A percentile compares a stretch with the other conserved stretches of the same genome.
Evolutionary conservation across 768 basidiomycete genomes (phyloP).

Genomic region (Paxillus involutus): DNA sequence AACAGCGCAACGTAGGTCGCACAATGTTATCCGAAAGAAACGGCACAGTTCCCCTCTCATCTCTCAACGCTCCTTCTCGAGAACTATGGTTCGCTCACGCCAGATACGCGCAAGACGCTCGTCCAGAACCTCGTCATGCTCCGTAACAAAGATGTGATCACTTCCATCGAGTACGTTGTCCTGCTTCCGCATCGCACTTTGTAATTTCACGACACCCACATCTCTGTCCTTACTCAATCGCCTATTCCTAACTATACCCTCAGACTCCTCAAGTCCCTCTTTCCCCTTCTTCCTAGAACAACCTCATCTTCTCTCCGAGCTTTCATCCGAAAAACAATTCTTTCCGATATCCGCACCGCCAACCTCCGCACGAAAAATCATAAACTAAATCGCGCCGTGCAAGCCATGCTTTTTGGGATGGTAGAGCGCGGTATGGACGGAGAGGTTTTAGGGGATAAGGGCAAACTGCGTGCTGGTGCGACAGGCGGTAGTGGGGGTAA

Average conservation of each 20-base stretch:
- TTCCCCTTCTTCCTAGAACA: constrained; percentile 93
- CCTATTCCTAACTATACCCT: constrained; percentile 1
- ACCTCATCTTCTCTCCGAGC: constrained; percentile 81
- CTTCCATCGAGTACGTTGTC: constrained; percentile 80
- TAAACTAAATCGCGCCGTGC: constrained; percentile 93
- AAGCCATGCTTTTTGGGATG: constrained; percentile 95
- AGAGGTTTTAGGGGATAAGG: constrained; percentile 82
- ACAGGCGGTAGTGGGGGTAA: constrained; percentile 40
- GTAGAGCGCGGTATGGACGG: constrained; percentile 88
- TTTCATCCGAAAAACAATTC: constrained; percentile 89
- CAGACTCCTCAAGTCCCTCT: constrained; percentile 88
- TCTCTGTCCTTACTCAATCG: too few species aligned
- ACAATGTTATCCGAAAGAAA: constrained; percentile 91
- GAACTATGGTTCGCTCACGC: constrained; percentile 68
- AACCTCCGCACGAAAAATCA: constrained; percentile 89
- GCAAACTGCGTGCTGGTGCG: constrained; percentile 53
- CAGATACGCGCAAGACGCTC: constrained; percentile 81
- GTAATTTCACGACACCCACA: neutral
- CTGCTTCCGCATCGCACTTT: neutral
- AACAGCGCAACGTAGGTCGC: constrained; percentile 55
- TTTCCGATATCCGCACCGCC: constrained; percentile 89
- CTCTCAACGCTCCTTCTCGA: constrained; percentile 78
- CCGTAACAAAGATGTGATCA: constrained; percentile 88
- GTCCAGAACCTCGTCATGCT: constrained; percentile 93
- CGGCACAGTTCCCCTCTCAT: constrained; percentile 80